A percentile compares a stretch with the other conserved stretches of the same genome.
phyloP scores from a whole-genome alignment of 441 rosid genomes.

The Euphorbia corollata region DNA sequence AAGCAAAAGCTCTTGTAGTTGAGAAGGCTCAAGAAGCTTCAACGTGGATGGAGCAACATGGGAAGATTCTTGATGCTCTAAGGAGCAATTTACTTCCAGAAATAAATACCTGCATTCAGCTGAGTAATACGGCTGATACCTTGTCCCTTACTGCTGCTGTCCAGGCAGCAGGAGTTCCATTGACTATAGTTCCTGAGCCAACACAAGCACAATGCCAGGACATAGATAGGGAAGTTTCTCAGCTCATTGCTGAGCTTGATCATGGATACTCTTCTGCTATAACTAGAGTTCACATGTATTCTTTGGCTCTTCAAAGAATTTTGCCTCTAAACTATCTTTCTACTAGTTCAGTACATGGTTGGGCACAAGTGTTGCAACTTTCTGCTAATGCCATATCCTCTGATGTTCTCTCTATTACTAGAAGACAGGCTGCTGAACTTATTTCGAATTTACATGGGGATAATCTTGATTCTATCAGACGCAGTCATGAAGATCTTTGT shows the following conservation, averaged over 20 bases:
- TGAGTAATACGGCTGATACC: slow-evolving; percentile 46
- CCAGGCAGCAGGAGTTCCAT: slow-evolving; percentile 76
- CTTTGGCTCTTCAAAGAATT: slow-evolving; percentile 78
- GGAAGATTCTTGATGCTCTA: slow-evolving; percentile 79
- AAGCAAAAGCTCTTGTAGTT: slow-evolving; percentile 61
- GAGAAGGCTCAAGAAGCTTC: slow-evolving; percentile 92
- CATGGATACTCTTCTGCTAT: slow-evolving; percentile 67
- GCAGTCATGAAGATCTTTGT: slow-evolving; percentile 58
- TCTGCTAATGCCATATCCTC: slow-evolving; percentile 68
- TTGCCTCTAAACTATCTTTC: slow-evolving; percentile 84
- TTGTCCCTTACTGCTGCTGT: slow-evolving; percentile 88
- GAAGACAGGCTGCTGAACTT: slow-evolving; percentile 81
- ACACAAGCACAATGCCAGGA: slow-evolving; percentile 87
- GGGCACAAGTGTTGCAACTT: slow-evolving; percentile 81
- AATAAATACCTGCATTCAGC: slow-evolving; percentile 40
- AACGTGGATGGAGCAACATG: slow-evolving; percentile 86
- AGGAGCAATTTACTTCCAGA: slow-evolving; percentile 71
- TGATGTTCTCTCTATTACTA: slow-evolving; percentile 64
- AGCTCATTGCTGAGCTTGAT: slow-evolving; percentile 65
- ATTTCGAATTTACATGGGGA: slow-evolving; percentile 47
- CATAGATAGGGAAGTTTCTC: slow-evolving; percentile 81
- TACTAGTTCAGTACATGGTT: slow-evolving; percentile 73
- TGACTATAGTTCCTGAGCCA: slow-evolving; percentile 96
- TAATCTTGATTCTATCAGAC: slow-evolving; percentile 51
- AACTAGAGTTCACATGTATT: slow-evolving; percentile 63